Conservation (phyloP, 441 rosid species). For the Lepidium campestre region DNA sequence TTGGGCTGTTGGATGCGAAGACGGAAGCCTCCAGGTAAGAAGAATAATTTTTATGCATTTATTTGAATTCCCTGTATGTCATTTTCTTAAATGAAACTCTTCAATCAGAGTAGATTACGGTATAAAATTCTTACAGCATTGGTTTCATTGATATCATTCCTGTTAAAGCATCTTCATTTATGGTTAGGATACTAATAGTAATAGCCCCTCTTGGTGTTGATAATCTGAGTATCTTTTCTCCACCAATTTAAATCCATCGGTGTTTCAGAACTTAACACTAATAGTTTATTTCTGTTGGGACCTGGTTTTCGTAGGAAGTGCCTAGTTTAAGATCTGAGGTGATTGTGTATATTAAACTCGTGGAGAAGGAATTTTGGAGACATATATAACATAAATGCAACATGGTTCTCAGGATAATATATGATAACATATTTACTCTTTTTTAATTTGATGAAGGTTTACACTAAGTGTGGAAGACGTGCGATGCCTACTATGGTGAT, state of each 20-base stretch:
- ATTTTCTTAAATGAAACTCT: not conserved
- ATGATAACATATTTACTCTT: not conserved
- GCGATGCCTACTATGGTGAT: slow-evolving; percentile 90
- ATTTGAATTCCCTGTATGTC: not conserved
- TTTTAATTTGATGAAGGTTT: slow-evolving; percentile 44
- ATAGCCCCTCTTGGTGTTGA: not conserved
- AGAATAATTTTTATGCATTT: slow-evolving; percentile 4
- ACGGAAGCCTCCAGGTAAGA: slow-evolving; percentile 86
- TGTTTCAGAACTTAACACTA: not conserved
- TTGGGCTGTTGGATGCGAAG: slow-evolving; percentile 98
- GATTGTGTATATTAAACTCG: not conserved
- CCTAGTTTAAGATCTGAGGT: not conserved
- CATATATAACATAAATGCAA: not conserved
- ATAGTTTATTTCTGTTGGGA: slow-evolving; percentile 3
- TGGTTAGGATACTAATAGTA: not conserved
- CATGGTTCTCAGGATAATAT: not conserved
- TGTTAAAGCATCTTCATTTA: not conserved
- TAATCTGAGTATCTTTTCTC: not conserved
- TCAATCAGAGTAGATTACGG: not conserved
- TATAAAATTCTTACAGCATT: not conserved
- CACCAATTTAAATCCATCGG: not conserved
- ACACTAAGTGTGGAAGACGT: slow-evolving; percentile 95
- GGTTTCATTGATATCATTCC: not conserved
- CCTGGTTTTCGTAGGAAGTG: not conserved
- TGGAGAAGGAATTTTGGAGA: not conserved